phyloP scores from a whole-genome alignment of 352 stramenopile species.

The Phytophthora litchii region DNA sequence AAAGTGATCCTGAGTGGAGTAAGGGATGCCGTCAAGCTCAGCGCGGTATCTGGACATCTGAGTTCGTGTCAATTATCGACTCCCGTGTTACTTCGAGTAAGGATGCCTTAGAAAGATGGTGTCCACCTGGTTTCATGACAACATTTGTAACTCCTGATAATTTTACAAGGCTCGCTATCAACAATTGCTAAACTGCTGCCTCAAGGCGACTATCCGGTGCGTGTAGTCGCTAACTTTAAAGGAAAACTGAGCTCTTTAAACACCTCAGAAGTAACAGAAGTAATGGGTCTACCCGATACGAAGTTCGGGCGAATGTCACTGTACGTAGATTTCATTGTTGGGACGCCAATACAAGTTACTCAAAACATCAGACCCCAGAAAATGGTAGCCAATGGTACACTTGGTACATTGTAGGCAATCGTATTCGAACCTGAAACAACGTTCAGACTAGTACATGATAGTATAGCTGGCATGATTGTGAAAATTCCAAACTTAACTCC shows the following conservation, averaged over 20 bases:
- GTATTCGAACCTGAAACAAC: slow-evolving; percentile 5
- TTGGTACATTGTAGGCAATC: slow-evolving; percentile 8
- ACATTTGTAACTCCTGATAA: slow-evolving; percentile 1
- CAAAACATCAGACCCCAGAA: slow-evolving; percentile 12
- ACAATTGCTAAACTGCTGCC: neutral
- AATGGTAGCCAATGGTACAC: slow-evolving; percentile 14
- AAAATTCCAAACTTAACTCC: neutral
- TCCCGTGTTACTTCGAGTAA: neutral
- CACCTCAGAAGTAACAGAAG: neutral
- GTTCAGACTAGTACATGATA: slow-evolving; percentile 5
- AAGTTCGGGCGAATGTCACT: slow-evolving; percentile 8
- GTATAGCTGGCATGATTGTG: neutral
- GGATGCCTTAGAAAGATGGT: neutral
- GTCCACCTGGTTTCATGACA: neutral
- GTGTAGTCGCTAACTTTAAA: slow-evolving; percentile 8
- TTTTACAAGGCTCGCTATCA: neutral
- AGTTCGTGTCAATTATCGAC: neutral
- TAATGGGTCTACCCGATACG: slow-evolving; percentile 6
- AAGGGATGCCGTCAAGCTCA: neutral
- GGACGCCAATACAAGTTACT: slow-evolving; percentile 10
- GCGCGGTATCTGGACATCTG: neutral
- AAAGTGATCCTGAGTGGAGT: neutral
- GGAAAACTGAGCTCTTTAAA: neutral
- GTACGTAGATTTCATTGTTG: slow-evolving; percentile 3
- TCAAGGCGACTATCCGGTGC: neutral